Evolutionary conservation across 176 grass and related monocot species (phyloP), one percentile per base, ranked within the genome.

Genomic region (Avena atlantica): DNA sequence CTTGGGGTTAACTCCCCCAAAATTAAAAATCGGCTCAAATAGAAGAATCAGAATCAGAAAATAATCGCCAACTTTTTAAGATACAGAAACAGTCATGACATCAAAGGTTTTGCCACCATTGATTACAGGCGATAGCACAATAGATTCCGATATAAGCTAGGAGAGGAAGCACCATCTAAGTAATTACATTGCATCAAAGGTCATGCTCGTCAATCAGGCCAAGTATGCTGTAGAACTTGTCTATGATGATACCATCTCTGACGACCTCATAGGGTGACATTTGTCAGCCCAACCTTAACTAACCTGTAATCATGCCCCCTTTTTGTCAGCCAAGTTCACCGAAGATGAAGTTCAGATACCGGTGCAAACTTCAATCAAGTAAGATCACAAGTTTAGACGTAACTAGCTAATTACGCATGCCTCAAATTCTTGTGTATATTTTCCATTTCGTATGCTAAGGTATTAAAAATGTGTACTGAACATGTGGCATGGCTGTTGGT

Each of bases 211-310:
- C 44, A 49, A 48, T 68, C 69, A 77, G 87, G 9, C 6, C 42
- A 84, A 23, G 34, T 47, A 88, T 53, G 55, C 62, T 82, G 89
- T 95, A 98, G 82, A 99, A 99, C 68, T 99, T 99, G 56, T 99
- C 94, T 65, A 94, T 76, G 59, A 66, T 61, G 78, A 99, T 88
- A 70, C 97, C 94, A 85, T 91, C 90, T 91, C 97, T 96, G 24
- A 94, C 59, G 1, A 93, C 87, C 74, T 99, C 97, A 72, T 99
- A 99, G 76, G 25, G 81, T 64, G 27, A 34, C 71, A 81, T 77
- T 29, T 86, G 75, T 81, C 73, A 74, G 74, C 24, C 14, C 13
- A 78, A 76, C 34, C 75, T 61, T 27, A 27, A 85, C 51, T 88
- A 89, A 60, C 52, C n/a, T 78, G 19, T 79, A 10, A 64, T 67